Evolutionary conservation across 495 filamentous ascomycete species (phyloP).

Genomic region (Oidiodendron maius): DNA sequence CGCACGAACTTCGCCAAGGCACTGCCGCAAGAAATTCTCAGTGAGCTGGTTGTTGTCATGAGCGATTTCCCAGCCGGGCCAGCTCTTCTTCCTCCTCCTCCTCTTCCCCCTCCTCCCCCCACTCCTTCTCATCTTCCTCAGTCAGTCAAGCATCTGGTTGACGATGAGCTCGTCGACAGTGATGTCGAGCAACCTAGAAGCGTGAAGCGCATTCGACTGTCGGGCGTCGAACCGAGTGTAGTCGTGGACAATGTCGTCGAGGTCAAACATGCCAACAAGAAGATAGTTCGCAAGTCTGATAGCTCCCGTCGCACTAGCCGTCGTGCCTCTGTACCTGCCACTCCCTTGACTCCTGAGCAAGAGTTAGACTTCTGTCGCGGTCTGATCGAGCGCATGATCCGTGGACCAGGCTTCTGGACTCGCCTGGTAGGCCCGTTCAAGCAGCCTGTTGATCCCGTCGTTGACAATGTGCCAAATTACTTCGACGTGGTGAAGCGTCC

Average conservation of each 20-base stretch:
- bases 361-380: slow-evolving; percentile 47
- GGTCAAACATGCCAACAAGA: slow-evolving; percentile 25
- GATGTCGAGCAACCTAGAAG: slow-evolving; percentile 9
- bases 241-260: slow-evolving; percentile 25
- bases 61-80: slow-evolving; percentile 30
- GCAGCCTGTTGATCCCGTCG: slow-evolving; percentile 83
- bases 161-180: slow-evolving; percentile 12
- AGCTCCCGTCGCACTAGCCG: slow-evolving; percentile 6
- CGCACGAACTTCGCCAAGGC: slow-evolving; percentile 44
- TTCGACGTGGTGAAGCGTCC: slow-evolving; percentile 92
- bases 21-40: slow-evolving; percentile 47
- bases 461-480: slow-evolving; percentile 88
- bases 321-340: slow-evolving; percentile 8
- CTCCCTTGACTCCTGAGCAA: slow-evolving; percentile 30
- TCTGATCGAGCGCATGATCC: slow-evolving; percentile 45
- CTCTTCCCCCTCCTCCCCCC: neutral
- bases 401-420: slow-evolving; percentile 53
- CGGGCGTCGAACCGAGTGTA: slow-evolving; percentile 12
- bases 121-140: too few relatives aligned
- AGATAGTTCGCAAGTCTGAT: slow-evolving; percentile 27
- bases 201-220: slow-evolving; percentile 25
- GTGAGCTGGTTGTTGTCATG: slow-evolving; percentile 51
- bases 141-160: slow-evolving; percentile 19
- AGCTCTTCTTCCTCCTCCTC: slow-evolving; percentile 13
- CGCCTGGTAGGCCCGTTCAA: slow-evolving; percentile 63